Evolutionary conservation across 2,329 filamentous ascomycete genomes (phyloP).

Genomic region (Colletotrichum eleusines): DNA sequence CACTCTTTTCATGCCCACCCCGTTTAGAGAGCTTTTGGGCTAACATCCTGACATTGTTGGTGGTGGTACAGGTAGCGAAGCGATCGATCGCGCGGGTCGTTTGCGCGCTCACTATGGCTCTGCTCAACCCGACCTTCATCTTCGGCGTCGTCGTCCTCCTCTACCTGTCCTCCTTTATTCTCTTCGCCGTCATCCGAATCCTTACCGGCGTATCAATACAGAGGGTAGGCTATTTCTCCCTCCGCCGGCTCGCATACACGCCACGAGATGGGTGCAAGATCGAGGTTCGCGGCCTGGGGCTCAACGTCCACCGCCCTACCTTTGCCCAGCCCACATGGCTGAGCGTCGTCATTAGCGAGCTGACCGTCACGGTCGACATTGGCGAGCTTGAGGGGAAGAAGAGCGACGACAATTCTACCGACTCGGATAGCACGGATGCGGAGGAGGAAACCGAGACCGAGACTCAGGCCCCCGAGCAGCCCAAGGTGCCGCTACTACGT

Average conservation of each 20-base stretch:
- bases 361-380: constrained; percentile 86
- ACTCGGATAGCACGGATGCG: constrained; percentile 46
- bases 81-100: constrained; percentile 25
- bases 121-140: constrained; percentile 82
- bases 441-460: constrained; percentile 41
- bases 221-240: constrained; percentile 90
- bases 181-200: constrained; percentile 93
- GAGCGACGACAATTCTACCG: constrained; percentile 48
- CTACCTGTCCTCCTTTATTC: constrained; percentile 91
- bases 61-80: constrained; percentile 35
- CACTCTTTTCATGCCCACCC: constrained; percentile 8
- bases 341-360: constrained; percentile 87
- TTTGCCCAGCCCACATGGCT: constrained; percentile 98
- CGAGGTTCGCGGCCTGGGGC: constrained; percentile 88
- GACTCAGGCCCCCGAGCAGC: constrained; percentile 21
- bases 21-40: constrained; percentile 13
- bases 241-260: constrained; percentile 90
- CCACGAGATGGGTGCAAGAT: constrained; percentile 90
- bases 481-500: constrained; percentile 43
- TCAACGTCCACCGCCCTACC: constrained; percentile 91
- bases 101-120: constrained; percentile 64
- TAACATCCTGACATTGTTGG: constrained; percentile 16
- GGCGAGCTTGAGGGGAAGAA: constrained; percentile 70
- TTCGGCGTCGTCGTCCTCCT: constrained; percentile 86
- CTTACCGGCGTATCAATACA: constrained; percentile 96